Evolutionary conservation across 2,329 filamentous ascomycete species (phyloP).

Genomic region (Trichoderma aggressivum): DNA sequence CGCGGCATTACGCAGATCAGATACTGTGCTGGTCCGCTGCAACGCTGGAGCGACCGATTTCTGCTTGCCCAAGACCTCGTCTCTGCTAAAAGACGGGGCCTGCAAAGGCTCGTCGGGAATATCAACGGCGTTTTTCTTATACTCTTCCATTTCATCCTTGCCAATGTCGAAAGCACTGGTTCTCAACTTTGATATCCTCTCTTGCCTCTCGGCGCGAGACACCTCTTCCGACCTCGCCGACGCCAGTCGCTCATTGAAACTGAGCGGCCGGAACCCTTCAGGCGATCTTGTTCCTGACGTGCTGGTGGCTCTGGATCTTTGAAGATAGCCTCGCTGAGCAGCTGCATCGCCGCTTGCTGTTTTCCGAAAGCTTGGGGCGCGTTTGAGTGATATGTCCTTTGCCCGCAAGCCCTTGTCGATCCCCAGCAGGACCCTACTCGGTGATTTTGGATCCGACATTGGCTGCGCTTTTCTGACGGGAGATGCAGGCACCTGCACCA

Average conservation of each 20-base stretch:
- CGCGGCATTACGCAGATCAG: conserved; percentile 27
- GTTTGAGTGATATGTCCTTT: conserved; percentile 78
- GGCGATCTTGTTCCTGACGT: conserved; percentile 25
- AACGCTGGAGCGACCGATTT: conserved; percentile 30
- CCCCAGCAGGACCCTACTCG: conserved; percentile 74
- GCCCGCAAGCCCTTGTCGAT: conserved; percentile 85
- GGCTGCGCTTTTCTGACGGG: conserved; percentile 61
- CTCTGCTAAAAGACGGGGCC: conserved; percentile 57
- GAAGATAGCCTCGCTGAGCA: conserved; percentile 39
- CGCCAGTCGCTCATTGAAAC: conserved; percentile 84
- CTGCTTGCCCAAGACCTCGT: conserved; percentile 52
- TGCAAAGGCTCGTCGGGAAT: conserved; percentile 48
- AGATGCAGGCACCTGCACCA: conserved; percentile 71
- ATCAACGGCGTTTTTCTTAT: conserved; percentile 55
- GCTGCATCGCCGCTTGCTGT: conserved; percentile 21
- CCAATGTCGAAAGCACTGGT: conserved; percentile 56
- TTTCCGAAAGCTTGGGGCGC: conserved; percentile 53
- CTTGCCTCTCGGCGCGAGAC: conserved; percentile 47
- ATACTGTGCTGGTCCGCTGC: conserved; percentile 44
- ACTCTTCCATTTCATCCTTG: conserved; percentile 56
- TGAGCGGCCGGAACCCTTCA: conserved; percentile 42
- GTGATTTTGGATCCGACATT: conserved; percentile 61
- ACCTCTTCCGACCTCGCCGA: conserved; percentile 60
- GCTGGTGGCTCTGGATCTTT: conserved; percentile 41
- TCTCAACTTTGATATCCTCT: conserved; percentile 51